Conservation (phyloP, 2,329 filamentous ascomycete genomes). For the Alternaria sp. region DNA sequence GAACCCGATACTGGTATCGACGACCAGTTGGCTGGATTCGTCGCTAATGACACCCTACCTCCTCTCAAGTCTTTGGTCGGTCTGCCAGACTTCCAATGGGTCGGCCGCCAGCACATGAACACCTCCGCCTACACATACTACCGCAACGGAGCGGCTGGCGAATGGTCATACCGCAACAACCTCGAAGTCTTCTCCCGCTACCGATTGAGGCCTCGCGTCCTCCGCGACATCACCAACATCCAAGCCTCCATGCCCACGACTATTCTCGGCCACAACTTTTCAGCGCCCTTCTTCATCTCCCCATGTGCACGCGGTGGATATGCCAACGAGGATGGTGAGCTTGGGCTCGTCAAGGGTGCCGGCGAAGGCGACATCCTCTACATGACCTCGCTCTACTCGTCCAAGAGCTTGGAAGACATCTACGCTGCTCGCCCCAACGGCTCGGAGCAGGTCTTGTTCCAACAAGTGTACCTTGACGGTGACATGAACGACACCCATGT, state of each 20-base stretch:
- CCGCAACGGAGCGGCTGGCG: conserved; percentile 62
- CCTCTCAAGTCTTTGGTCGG: conserved; percentile 55
- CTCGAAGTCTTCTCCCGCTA: conserved; percentile 61
- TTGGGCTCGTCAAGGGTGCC: conserved; percentile 59
- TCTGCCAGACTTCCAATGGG: conserved; percentile 62
- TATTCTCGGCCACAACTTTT: conserved; percentile 62
- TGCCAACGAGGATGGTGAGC: conserved; percentile 56
- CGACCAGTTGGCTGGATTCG: conserved; percentile 22
- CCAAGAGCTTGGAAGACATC: conserved; percentile 30
- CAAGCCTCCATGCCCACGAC: conserved; percentile 52
- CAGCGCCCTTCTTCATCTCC: conserved; percentile 62
- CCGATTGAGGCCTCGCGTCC: conserved; percentile 56
- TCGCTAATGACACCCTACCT: conserved; percentile 48
- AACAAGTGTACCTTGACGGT: conserved; percentile 50
- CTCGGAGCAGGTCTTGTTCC: conserved; percentile 46
- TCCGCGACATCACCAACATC: conserved; percentile 57
- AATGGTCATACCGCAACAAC: conserved; percentile 64
- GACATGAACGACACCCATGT: conserved; percentile 38
- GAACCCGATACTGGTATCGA: conserved; percentile 48
- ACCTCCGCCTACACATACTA: conserved; percentile 62
- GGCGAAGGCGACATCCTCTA: conserved; percentile 59
- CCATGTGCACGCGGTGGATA: conserved; percentile 51
- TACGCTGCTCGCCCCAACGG: conserved; percentile 14
- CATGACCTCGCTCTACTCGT: conserved; percentile 50
- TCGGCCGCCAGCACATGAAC: conserved; percentile 58